These are phyloP conservation scores for Sporothrix sp. DNA, from an alignment of 2,329 filamentous ascomycete genomes.

Conservation along the genomic window DNA sequence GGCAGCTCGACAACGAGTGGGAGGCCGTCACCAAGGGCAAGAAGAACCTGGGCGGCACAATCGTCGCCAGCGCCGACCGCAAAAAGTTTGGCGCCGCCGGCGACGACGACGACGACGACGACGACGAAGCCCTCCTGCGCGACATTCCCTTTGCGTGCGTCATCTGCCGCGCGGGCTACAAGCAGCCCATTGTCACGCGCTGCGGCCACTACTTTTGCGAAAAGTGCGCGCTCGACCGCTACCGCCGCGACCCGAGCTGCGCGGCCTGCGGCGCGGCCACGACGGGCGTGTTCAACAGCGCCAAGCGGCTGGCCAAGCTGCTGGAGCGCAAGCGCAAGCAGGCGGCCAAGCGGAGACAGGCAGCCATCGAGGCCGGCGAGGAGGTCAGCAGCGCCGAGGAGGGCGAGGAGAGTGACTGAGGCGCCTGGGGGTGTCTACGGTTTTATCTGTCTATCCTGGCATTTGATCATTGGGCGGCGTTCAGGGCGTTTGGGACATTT, in stretches of 20 bases:
- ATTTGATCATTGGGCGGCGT: slow-evolving; percentile 8
- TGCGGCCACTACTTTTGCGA: slow-evolving; percentile 97
- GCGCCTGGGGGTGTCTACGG: not conserved
- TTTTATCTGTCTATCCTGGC: not conserved
- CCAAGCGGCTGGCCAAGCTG: slow-evolving; percentile 72
- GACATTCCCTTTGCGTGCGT: slow-evolving; percentile 85
- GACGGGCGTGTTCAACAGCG: slow-evolving; percentile 80
- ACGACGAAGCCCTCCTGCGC: slow-evolving; percentile 64
- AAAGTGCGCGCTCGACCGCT: slow-evolving; percentile 74
- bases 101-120: slow-evolving; percentile 36
- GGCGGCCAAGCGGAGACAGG: slow-evolving; percentile 47
- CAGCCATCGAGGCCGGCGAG: slow-evolving; percentile 41
- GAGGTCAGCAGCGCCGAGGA: slow-evolving; percentile 38
- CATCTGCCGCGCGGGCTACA: slow-evolving; percentile 72
- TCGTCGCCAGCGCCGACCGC: slow-evolving; percentile 50
- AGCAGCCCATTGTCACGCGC: slow-evolving; percentile 71
- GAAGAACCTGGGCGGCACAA: slow-evolving; percentile 50
- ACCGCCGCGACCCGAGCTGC: slow-evolving; percentile 78
- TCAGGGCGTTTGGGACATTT: not conserved
- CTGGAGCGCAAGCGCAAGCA: slow-evolving; percentile 62
- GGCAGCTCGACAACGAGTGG: slow-evolving; percentile 94
- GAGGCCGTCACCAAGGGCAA: slow-evolving; percentile 70
- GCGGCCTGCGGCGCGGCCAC: slow-evolving; percentile 74
- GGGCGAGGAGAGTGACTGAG: slow-evolving; percentile 21
- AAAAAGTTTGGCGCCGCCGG: slow-evolving; percentile 20